Percentiles rank a stretch among this genome's conserved stretches.
These are phyloP conservation scores for Boletus insuetus DNA, from an alignment of 768 basidiomycete species.

Conservation along the genomic window DNA sequence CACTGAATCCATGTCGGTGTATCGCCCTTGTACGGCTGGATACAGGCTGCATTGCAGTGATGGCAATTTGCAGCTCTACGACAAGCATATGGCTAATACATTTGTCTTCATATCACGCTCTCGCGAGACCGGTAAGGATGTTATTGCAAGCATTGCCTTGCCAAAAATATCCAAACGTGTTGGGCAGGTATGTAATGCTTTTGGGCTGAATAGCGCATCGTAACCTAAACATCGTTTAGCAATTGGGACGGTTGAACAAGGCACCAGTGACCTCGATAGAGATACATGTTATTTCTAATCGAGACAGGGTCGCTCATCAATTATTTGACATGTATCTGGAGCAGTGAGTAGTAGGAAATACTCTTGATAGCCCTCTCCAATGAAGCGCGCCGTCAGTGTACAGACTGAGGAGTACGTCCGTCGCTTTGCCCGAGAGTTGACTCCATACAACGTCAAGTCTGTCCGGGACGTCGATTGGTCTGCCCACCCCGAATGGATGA, in stretches of 20 bases:
- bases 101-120: conserved; percentile 58
- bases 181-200: conserved; percentile 39
- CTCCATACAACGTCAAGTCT: conserved; percentile 41
- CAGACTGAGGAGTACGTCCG: conserved; percentile 46
- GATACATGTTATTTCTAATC: conserved; percentile 67
- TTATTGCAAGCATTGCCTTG: conserved; percentile 58
- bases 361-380: not conserved
- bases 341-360: conserved; percentile 54
- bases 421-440: conserved; percentile 44
- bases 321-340: conserved; percentile 67
- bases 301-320: conserved; percentile 64
- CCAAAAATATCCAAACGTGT: conserved; percentile 57
- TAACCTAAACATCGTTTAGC: conserved; percentile 34
- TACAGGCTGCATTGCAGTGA: conserved; percentile 58
- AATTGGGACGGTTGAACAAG: conserved; percentile 57
- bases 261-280: conserved; percentile 53
- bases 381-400: conserved; percentile 32
- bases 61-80: conserved; percentile 56
- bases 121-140: conserved; percentile 42
- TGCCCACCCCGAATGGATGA: conserved; percentile 31
- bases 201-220: not conserved
- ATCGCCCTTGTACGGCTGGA: conserved; percentile 49
- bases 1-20: conserved; percentile 45
- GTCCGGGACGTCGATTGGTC: conserved; percentile 42
- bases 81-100: conserved; percentile 49